phyloP scores from a whole-genome alignment of 106 monocot genomes.

The Xerophyta viscosa region DNA sequence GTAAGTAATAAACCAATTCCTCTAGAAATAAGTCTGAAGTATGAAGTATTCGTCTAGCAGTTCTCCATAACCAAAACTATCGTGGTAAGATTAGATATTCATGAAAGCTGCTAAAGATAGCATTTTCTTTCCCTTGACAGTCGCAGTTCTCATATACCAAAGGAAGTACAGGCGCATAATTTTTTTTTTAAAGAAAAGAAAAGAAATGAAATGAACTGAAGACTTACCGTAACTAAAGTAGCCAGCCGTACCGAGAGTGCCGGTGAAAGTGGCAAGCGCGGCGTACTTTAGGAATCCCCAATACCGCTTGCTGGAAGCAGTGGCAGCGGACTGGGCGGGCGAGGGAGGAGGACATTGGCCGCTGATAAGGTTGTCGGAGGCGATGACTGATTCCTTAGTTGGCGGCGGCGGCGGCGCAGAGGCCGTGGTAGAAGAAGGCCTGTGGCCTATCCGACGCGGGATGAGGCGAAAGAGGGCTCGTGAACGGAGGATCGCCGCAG shows the following conservation, averaged over 20 bases:
- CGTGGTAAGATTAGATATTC: background rate
- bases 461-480: too few relatives aligned
- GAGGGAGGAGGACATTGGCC: conserved; percentile 11
- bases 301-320: conserved; percentile 12
- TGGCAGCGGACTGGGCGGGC: background rate
- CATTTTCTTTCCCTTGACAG: background rate
- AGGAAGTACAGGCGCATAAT: background rate
- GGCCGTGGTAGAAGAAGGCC: too few relatives aligned
- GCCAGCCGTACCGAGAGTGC: conserved; percentile 30
- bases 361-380: too few relatives aligned
- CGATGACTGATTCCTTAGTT: too few relatives aligned
- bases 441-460: too few relatives aligned
- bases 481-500: too few relatives aligned
- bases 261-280: conserved; percentile 30
- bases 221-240: conserved; percentile 54
- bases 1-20: too few relatives aligned
- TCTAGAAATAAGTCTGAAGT: too few relatives aligned
- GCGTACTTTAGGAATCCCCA: conserved; percentile 34
- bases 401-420: too few relatives aligned
- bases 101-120: background rate
- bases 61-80: too few relatives aligned
- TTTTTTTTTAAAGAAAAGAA: background rate
- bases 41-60: too few relatives aligned
- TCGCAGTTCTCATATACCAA: background rate
- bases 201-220: background rate